Conservation (phyloP, 176 grass and related monocot species). For the Hsuehochloa calcarea region DNA sequence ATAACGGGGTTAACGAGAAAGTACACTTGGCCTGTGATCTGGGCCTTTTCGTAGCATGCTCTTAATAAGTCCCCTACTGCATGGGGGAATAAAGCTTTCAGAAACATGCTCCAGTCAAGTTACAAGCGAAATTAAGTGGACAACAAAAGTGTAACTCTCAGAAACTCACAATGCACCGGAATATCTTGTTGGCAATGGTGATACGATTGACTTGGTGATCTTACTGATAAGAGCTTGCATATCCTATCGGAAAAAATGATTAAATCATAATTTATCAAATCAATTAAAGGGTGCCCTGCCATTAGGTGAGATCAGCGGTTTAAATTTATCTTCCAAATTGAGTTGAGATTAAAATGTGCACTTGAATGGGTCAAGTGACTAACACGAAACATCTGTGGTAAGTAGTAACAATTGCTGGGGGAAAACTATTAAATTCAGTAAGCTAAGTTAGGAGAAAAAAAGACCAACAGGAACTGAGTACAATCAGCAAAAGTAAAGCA, state of each 20-base stretch:
- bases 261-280: neutral
- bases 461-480: neutral
- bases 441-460: neutral
- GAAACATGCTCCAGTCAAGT: neutral
- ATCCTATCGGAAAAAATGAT: conserved; percentile 43
- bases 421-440: neutral
- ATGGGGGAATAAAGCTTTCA: conserved; percentile 24
- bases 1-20: conserved; percentile 18
- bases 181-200: conserved; percentile 68
- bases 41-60: conserved; percentile 82
- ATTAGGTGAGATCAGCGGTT: neutral
- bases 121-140: neutral
- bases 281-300: neutral
- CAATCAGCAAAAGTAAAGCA: neutral
- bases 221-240: conserved; percentile 83
- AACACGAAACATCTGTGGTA: neutral
- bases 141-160: neutral
- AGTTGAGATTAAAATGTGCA: neutral
- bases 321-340: neutral
- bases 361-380: neutral
- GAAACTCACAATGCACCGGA: conserved; percentile 82
- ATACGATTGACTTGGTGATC: conserved; percentile 79
- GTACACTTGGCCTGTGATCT: conserved; percentile 85
- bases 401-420: neutral
- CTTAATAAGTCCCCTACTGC: conserved; percentile 75